Evolutionary conservation across 345 rosid genomes (phyloP).

Genomic region (Ceriops tagal): DNA sequence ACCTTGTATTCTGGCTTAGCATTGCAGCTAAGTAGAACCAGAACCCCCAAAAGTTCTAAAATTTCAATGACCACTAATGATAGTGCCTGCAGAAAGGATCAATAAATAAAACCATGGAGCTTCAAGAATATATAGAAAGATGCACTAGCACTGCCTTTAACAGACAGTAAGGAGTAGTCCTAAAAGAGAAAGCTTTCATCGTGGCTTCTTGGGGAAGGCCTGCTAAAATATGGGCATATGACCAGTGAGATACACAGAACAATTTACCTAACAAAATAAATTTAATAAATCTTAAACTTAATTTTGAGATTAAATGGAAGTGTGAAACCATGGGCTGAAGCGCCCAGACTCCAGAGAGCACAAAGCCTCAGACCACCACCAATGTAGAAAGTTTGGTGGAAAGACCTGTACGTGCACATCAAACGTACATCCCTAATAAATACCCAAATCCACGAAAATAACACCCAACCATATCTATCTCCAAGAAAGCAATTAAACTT

Average conservation of each 20-base stretch:
- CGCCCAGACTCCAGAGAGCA: no score
- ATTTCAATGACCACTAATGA: constrained; percentile 53
- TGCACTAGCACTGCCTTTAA: not conserved
- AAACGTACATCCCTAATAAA: no score
- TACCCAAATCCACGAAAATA: no score
- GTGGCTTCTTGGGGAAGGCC: not conserved
- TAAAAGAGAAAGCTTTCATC: not conserved
- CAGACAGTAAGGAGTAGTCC: not conserved
- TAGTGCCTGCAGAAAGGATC: constrained; percentile 40
- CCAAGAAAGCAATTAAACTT: no score
- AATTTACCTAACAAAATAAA: not conserved
- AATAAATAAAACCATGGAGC: constrained; percentile 4
- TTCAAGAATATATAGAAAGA: constrained; percentile 3
- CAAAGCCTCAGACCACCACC: no score
- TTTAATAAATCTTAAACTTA: no score
- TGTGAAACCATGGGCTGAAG: no score
- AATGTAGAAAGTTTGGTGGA: no score
- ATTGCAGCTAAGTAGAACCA: constrained; percentile 49
- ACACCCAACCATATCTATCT: no score
- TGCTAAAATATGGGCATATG: not conserved
- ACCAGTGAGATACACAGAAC: not conserved
- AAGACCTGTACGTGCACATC: no score
- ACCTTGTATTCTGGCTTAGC: constrained; percentile 44
- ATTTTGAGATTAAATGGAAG: no score
- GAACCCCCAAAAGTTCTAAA: constrained; percentile 51